Conservation (phyloP, 2,329 filamentous ascomycete species). For the Aspergillus brunneoviolaceus region DNA sequence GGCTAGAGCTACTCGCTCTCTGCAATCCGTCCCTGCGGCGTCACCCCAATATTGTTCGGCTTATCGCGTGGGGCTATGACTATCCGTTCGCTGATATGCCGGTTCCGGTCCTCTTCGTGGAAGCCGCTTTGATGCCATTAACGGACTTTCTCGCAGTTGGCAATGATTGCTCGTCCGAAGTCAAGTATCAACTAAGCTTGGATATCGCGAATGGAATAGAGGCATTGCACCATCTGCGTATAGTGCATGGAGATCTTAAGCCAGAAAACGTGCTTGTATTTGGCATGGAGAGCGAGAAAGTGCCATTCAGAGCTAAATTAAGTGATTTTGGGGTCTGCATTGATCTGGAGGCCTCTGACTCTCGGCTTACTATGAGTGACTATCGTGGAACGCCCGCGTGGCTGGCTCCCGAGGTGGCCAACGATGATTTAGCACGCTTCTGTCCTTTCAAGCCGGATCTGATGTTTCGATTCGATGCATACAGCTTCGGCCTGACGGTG, state of each 20-base stretch:
- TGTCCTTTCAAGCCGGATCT: conserved; percentile 22
- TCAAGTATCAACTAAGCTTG: conserved; percentile 26
- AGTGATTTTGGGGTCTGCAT: conserved; percentile 33
- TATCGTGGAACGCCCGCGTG: conserved; percentile 28
- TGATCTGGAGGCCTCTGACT: conserved; percentile 24
- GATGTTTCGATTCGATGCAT: conserved; percentile 30
- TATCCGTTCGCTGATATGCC: conserved; percentile 28
- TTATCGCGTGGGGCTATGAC: conserved; percentile 30
- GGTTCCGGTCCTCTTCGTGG: conserved; percentile 29
- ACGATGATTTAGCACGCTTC: conserved; percentile 8
- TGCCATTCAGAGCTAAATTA: conserved; percentile 28
- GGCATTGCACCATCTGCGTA: conserved; percentile 25
- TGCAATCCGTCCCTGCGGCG: conserved; percentile 27
- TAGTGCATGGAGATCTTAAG: conserved; percentile 32
- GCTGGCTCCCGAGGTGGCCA: conserved; percentile 23
- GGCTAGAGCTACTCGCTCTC: conserved; percentile 27
- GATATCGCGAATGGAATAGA: conserved; percentile 26
- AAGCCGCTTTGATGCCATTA: conserved; percentile 27
- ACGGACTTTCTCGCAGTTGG: conserved; percentile 23
- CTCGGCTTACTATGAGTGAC: conserved; percentile 22
- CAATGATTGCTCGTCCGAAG: conserved; percentile 13
- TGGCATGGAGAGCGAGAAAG: conserved; percentile 15
- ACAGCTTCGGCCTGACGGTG: conserved; percentile 27
- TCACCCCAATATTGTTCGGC: conserved; percentile 28
- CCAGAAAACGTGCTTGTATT: conserved; percentile 33